Conservation (phyloP, 1,284 basidiomycete species). For the Leccinum griseonigrum region DNA sequence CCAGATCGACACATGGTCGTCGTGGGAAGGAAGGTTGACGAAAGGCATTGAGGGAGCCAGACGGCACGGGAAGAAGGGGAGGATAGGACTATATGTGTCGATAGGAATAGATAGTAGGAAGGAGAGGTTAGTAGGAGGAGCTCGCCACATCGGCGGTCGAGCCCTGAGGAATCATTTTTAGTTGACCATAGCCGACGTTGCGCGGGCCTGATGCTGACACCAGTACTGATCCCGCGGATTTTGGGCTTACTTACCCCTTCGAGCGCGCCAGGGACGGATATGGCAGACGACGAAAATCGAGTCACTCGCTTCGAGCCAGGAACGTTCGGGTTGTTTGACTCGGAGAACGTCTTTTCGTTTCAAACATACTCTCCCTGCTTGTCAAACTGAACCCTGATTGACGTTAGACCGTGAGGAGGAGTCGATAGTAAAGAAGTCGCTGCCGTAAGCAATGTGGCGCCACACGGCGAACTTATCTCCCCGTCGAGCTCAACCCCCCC, state of each 20-base stretch:
- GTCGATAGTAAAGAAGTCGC: constrained; percentile 11
- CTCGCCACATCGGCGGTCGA: constrained; percentile 12
- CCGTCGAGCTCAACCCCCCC: background rate
- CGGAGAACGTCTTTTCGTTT: background rate
- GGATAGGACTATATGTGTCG: constrained; percentile 8
- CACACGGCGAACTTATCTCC: constrained; percentile 25
- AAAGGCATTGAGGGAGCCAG: constrained; percentile 53
- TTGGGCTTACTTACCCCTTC: background rate
- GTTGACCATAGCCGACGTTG: constrained; percentile 24
- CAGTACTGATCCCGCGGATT: constrained; percentile 3
- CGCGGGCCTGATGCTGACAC: constrained; percentile 16
- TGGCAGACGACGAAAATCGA: background rate
- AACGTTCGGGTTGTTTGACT: background rate
- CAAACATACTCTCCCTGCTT: constrained; percentile 1
- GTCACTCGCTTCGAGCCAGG: background rate
- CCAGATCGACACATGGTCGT: constrained; percentile 69
- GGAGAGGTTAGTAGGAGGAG: constrained; percentile 3
- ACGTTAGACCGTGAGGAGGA: constrained; percentile 20
- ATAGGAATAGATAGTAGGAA: constrained; percentile 26
- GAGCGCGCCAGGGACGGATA: background rate
- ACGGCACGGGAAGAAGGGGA: constrained; percentile 2
- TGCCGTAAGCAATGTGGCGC: constrained; percentile 17
- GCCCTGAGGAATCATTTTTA: constrained; percentile 20
- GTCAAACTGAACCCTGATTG: constrained; percentile 14
- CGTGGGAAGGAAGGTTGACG: constrained; percentile 59